Evolutionary conservation across 2,329 filamentous ascomycete species (phyloP).

Genomic region (Paraphoma chrysanthemicola): DNA sequence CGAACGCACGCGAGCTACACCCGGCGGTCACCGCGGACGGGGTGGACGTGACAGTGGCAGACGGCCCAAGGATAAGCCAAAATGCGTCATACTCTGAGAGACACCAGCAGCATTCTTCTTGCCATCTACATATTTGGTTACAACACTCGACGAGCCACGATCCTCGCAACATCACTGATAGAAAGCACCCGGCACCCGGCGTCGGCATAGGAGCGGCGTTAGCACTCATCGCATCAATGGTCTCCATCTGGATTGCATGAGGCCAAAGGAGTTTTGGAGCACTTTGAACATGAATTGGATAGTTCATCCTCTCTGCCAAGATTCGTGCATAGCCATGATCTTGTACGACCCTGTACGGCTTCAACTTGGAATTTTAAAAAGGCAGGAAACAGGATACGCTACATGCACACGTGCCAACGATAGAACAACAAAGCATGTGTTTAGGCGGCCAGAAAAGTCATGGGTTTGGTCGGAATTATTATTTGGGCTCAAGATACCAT

Average conservation of each 20-base stretch:
- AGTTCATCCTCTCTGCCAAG: conserved; percentile 18
- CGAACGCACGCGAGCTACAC: conserved; percentile 21
- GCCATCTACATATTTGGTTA: conserved; percentile 32
- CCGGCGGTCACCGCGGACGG: conserved; percentile 21
- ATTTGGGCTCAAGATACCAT: conserved; percentile 21
- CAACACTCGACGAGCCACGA: conserved; percentile 36
- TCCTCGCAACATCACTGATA: conserved; percentile 37
- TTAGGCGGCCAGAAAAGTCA: conserved; percentile 23
- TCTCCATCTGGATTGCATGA: conserved; percentile 39
- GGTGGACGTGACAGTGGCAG: conserved; percentile 18
- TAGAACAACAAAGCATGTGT: conserved; percentile 5
- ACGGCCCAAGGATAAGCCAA: conserved; percentile 36
- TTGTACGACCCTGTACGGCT: conserved; percentile 33
- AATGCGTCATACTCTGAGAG: conserved; percentile 44
- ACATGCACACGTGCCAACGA: conserved; percentile 6
- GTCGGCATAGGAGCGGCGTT: conserved; percentile 48
- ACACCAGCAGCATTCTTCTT: conserved; percentile 1
- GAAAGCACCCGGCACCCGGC: conserved; percentile 37
- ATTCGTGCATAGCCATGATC: conserved; percentile 21
- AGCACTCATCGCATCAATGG: conserved; percentile 38
- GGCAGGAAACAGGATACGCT: conserved; percentile 6
- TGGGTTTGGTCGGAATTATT: conserved; percentile 20
- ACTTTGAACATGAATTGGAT: conserved; percentile 22
- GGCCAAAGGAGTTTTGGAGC: conserved; percentile 42
- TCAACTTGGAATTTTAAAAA: conserved; percentile 10